These are phyloP conservation scores for Penicillium palitans DNA, from an alignment of 2,329 filamentous ascomycete genomes.

Conservation along the genomic window DNA sequence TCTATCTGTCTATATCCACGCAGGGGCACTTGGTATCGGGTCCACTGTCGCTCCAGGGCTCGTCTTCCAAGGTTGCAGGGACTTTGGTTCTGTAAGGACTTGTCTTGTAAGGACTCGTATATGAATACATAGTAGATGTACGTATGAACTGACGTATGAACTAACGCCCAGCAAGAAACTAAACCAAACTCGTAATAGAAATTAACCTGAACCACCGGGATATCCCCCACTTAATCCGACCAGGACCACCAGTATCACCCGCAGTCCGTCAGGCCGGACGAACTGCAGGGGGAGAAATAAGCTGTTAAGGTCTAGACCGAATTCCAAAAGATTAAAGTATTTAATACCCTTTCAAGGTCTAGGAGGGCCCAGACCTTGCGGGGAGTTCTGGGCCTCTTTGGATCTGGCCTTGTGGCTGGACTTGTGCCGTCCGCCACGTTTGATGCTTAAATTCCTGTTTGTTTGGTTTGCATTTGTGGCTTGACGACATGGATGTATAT, in stretches of 20 bases:
- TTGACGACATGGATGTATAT: no score
- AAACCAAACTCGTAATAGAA: neutral
- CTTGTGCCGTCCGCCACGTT: neutral
- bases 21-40: neutral
- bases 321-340: constrained; percentile 15
- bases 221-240: neutral
- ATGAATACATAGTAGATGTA: neutral
- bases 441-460: neutral
- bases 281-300: constrained; percentile 15
- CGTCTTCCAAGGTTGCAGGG: neutral
- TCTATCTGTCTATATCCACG: neutral
- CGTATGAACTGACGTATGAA: neutral
- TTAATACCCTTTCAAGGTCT: constrained; percentile 21
- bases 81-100: neutral
- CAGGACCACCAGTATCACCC: neutral
- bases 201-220: neutral
- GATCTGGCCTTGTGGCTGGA: constrained; percentile 10
- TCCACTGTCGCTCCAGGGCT: neutral
- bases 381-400: constrained; percentile 32
- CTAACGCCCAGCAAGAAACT: neutral
- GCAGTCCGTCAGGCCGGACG: neutral
- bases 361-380: constrained; percentile 33
- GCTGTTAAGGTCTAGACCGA: constrained; percentile 30
- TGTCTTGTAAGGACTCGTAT: neutral
- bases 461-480: neutral